Percentiles rank a stretch among this genome's conserved stretches.
Evolutionary conservation across 495 filamentous ascomycete species (phyloP).

Genomic region (Lophiostoma macrostomum): DNA sequence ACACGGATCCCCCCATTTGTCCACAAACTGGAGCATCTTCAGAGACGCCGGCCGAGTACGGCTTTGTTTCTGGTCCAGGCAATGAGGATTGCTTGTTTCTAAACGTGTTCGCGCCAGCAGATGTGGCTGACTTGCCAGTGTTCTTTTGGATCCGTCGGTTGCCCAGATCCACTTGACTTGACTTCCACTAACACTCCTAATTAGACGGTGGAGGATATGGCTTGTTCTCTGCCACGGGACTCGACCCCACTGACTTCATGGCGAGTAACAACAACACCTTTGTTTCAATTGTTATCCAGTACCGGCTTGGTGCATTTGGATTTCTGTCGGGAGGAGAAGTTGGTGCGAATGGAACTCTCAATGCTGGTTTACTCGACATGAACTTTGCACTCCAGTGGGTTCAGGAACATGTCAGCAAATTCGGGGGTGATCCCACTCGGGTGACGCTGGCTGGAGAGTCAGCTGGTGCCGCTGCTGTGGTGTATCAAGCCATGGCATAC

Average conservation of each 20-base stretch:
- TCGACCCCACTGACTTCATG: constrained; percentile 42
- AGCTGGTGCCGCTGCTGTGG: constrained; percentile 49
- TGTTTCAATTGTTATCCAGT: constrained; percentile 40
- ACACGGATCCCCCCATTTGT: constrained; percentile 24
- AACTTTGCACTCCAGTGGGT: constrained; percentile 45
- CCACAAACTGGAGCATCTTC: constrained; percentile 29
- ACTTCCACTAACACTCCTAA: neutral
- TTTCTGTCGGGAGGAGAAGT: constrained; percentile 37
- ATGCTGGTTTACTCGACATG: constrained; percentile 42
- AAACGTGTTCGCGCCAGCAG: constrained; percentile 46
- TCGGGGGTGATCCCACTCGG: constrained; percentile 46
- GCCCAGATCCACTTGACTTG: neutral
- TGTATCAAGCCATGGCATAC: constrained; percentile 53
- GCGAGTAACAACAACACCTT: constrained; percentile 46
- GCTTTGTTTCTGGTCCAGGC: constrained; percentile 30
- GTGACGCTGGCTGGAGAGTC: constrained; percentile 40
- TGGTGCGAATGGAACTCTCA: constrained; percentile 36
- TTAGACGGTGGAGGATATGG: constrained; percentile 41
- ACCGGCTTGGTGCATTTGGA: constrained; percentile 40
- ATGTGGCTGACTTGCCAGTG: constrained; percentile 42
- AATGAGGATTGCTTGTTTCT: constrained; percentile 55
- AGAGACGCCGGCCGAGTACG: constrained; percentile 20
- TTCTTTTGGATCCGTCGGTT: constrained; percentile 45
- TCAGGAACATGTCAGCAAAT: constrained; percentile 36
- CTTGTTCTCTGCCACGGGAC: constrained; percentile 25